These are phyloP conservation scores for Trypanosoma mega DNA, from an alignment of 208 protist species.

Conservation along the genomic window DNA sequence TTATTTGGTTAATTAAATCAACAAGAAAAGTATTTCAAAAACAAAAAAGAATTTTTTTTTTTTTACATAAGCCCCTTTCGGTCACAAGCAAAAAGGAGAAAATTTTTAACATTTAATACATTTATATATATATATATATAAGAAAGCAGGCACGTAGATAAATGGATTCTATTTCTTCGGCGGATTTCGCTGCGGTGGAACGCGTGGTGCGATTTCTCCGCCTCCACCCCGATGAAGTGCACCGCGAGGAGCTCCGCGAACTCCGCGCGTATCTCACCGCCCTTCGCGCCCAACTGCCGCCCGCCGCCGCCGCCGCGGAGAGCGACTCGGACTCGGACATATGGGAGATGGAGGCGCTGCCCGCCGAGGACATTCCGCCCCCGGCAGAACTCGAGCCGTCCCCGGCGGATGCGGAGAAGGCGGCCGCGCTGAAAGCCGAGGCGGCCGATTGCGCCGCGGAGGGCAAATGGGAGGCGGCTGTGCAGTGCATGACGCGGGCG, in stretches of 20 bases:
- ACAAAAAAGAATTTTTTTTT: too few species aligned
- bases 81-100: too few species aligned
- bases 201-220: conserved; percentile 38
- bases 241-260: conserved; percentile 34
- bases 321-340: conserved; percentile 64
- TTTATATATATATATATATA: neutral
- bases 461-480: conserved; percentile 45
- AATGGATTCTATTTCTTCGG: conserved; percentile 26
- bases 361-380: conserved; percentile 31
- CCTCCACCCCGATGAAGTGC: conserved; percentile 35
- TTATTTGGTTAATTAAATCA: too few species aligned
- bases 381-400: conserved; percentile 28
- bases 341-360: conserved; percentile 42
- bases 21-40: too few species aligned
- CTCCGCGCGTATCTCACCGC: conserved; percentile 39
- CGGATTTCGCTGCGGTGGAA: conserved; percentile 38
- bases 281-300: conserved; percentile 36
- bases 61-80: too few species aligned
- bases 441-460: conserved; percentile 47
- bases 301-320: conserved; percentile 10
- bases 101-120: neutral
- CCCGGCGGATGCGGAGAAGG: conserved; percentile 57
- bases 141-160: neutral
- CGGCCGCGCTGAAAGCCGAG: conserved; percentile 55
- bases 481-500: conserved; percentile 61